Evolutionary conservation across 2,329 filamentous ascomycete genomes (phyloP).

Genomic region (Coleophoma eucalyptorum): DNA sequence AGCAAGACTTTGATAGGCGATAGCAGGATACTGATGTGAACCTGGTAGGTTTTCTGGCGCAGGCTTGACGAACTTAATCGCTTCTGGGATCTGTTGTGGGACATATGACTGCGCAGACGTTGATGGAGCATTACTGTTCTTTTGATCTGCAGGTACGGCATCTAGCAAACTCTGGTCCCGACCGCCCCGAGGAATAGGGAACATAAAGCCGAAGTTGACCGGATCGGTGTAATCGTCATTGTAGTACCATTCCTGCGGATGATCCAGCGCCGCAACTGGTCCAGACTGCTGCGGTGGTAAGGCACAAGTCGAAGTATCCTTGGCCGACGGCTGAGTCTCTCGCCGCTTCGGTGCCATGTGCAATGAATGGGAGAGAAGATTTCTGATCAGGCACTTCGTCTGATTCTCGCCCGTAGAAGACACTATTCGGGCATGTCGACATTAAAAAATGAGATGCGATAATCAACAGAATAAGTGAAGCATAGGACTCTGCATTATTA

Average conservation of each 20-base stretch:
- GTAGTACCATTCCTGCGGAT: background rate
- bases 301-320: background rate
- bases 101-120: background rate
- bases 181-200: background rate
- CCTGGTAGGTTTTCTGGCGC: background rate
- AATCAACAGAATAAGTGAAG: too few relatives aligned
- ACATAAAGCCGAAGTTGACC: conserved; percentile 1
- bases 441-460: too few relatives aligned
- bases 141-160: background rate
- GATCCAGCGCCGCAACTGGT: background rate
- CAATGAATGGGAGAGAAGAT: too few relatives aligned
- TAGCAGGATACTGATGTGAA: background rate
- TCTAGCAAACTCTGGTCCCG: background rate
- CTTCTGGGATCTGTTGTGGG: background rate
- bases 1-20: background rate
- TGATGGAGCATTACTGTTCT: background rate
- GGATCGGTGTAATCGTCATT: background rate
- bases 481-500: too few relatives aligned
- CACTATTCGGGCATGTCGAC: too few relatives aligned
- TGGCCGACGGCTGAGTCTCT: too few relatives aligned
- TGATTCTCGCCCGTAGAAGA: too few relatives aligned
- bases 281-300: background rate
- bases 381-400: too few relatives aligned
- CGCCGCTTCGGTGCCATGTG: too few relatives aligned
- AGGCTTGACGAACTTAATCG: background rate